Evolutionary conservation across 2,329 filamentous ascomycete genomes (phyloP).

Genomic region (Ustulina deusta): DNA sequence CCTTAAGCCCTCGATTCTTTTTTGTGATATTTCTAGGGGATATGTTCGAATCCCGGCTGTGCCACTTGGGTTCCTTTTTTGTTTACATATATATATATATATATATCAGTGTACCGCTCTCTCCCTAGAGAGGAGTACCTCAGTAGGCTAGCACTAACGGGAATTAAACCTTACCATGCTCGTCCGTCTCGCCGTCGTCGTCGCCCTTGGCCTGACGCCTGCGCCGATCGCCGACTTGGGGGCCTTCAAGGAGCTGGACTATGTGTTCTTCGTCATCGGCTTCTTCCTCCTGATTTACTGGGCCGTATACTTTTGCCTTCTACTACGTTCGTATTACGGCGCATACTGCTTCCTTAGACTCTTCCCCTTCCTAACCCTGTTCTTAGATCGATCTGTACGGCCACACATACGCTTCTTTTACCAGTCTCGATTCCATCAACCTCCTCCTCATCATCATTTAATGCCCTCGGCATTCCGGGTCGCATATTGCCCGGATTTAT

Average conservation of each 20-base stretch:
- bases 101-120: no score
- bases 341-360: neutral
- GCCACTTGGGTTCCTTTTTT: no score
- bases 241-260: conserved; percentile 59
- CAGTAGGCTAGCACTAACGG: no score
- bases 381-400: conserved; percentile 37
- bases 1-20: no score
- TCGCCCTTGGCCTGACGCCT: no score
- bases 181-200: no score
- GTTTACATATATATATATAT: no score
- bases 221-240: conserved; percentile 60
- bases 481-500: conserved; percentile 60
- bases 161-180: no score
- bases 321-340: conserved; percentile 35
- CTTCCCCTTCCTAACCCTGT: neutral
- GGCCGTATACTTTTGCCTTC: conserved; percentile 40
- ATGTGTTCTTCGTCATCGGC: conserved; percentile 59
- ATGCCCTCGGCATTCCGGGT: conserved; percentile 60
- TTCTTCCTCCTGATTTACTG: conserved; percentile 53
- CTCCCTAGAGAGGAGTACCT: no score
- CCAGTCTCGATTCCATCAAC: conserved; percentile 52
- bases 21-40: no score
- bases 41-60: no score
- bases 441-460: conserved; percentile 64
- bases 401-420: conserved; percentile 36